Conservation (phyloP, 331 rosid species). For the Pyrus hybrid region DNA sequence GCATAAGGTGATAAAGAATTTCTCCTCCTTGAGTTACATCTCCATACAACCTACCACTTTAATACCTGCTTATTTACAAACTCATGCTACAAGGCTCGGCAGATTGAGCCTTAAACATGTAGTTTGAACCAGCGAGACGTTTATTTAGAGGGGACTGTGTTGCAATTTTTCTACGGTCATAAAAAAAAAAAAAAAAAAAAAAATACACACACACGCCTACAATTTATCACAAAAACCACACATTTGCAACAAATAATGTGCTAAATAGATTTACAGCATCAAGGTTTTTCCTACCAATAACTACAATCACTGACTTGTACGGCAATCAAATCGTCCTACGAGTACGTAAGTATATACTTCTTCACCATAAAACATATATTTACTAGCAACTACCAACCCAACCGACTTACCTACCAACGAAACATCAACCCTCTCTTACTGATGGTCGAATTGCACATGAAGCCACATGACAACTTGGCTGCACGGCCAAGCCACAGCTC, state of each 20-base stretch:
- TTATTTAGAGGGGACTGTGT: no score
- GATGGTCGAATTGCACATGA: not conserved
- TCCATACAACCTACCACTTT: no score
- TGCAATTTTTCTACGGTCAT: no score
- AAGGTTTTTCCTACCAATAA: constrained; percentile 45
- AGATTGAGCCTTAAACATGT: no score
- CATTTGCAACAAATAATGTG: not conserved
- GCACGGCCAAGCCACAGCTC: not conserved
- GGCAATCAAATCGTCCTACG: constrained; percentile 32
- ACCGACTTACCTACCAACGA: not conserved
- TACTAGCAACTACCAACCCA: constrained; percentile 19
- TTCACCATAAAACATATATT: constrained; percentile 15
- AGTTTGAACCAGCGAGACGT: no score
- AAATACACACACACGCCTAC: no score
- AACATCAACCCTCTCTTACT: not conserved
- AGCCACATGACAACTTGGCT: not conserved
- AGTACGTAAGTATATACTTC: constrained; percentile 20
- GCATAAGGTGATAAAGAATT: no score
- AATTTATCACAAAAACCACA: constrained; percentile 5
- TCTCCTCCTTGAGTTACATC: no score
- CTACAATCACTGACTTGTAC: constrained; percentile 9
- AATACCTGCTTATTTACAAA: no score
- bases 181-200: no score
- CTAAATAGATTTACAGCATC: constrained; percentile 23
- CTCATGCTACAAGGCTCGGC: no score